Evolutionary conservation across 108 stramenopile species (phyloP).

Genomic region (Discostella stelligeroides): DNA sequence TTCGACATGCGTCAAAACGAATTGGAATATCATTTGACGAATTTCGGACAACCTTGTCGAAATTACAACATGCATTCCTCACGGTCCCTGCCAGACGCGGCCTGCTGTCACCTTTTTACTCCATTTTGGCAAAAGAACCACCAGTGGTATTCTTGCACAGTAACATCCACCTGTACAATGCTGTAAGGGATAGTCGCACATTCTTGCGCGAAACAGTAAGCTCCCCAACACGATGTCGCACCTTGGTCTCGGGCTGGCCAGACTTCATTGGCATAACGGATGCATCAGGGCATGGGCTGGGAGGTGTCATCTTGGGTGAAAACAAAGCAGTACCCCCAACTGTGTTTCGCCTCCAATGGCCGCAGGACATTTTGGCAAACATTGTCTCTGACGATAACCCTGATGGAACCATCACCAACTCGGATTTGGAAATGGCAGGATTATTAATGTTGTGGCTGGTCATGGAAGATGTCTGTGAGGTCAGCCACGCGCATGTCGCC

Average conservation of each 20-base stretch:
- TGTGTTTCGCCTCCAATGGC: constrained; percentile 20
- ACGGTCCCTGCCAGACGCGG: not conserved
- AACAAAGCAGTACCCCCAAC: not conserved
- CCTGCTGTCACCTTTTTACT: not conserved
- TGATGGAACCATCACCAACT: constrained; percentile 35
- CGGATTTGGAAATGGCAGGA: constrained; percentile 44
- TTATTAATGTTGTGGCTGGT: constrained; percentile 1
- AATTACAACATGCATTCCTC: constrained; percentile 12
- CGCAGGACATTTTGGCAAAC: constrained; percentile 7
- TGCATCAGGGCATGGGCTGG: constrained; percentile 25
- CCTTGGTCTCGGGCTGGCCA: not conserved
- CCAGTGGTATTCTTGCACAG: not conserved
- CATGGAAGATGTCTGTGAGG: not conserved
- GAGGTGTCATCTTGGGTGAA: constrained; percentile 29
- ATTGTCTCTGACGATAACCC: constrained; percentile 38
- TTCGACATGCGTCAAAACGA: not conserved
- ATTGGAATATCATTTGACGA: constrained; percentile 13
- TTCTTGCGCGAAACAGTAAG: not conserved
- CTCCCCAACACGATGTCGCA: not conserved
- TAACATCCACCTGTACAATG: not conserved
- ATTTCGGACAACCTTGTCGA: constrained; percentile 1
- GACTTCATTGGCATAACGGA: constrained; percentile 10
- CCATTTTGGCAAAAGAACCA: not conserved
- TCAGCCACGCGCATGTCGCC: not conserved
- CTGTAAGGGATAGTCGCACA: not conserved